These are phyloP conservation scores for Ustilago trichophora DNA, from an alignment of 1,284 basidiomycete species.

Conservation along the genomic window DNA sequence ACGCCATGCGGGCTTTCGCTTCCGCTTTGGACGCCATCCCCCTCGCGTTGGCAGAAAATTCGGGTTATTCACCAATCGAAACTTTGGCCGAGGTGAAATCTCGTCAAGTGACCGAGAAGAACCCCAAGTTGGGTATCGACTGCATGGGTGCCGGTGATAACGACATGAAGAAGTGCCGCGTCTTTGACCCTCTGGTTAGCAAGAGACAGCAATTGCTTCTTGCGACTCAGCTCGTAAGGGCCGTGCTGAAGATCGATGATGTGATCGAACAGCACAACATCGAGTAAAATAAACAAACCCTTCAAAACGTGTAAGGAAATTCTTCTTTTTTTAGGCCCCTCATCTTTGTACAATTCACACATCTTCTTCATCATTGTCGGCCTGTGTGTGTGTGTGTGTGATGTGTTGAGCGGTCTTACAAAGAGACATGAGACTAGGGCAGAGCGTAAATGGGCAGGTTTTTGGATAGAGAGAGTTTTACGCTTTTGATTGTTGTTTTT, in stretches of 20 bases:
- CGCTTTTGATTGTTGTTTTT: no score
- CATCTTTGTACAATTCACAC: no score
- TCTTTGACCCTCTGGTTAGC: conserved; percentile 95
- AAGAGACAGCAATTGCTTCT: conserved; percentile 96
- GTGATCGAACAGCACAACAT: conserved; percentile 63
- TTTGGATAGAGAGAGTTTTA: no score
- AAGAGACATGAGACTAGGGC: no score
- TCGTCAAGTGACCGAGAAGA: conserved; percentile 86
- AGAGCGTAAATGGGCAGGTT: no score
- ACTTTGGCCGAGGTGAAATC: conserved; percentile 94
- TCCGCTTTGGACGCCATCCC: conserved; percentile 92
- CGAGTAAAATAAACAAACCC: no score
- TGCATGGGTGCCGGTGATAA: conserved; percentile 78
- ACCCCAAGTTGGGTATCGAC: conserved; percentile 89
- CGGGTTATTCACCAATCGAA: conserved; percentile 93
- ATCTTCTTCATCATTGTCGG: no score
- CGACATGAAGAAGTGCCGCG: conserved; percentile 97
- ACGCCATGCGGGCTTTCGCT: conserved; percentile 97
- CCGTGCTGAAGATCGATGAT: conserved; percentile 67
- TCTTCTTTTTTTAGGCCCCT: no score
- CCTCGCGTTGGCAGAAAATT: conserved; percentile 95
- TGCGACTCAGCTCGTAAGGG: conserved; percentile 82
- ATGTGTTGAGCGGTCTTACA: no score
- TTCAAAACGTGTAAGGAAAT: no score
- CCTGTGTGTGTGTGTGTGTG: no score